Evolutionary conservation across 495 filamentous ascomycete species (phyloP).

Genomic region (Penicillium cosmopolitanum): DNA sequence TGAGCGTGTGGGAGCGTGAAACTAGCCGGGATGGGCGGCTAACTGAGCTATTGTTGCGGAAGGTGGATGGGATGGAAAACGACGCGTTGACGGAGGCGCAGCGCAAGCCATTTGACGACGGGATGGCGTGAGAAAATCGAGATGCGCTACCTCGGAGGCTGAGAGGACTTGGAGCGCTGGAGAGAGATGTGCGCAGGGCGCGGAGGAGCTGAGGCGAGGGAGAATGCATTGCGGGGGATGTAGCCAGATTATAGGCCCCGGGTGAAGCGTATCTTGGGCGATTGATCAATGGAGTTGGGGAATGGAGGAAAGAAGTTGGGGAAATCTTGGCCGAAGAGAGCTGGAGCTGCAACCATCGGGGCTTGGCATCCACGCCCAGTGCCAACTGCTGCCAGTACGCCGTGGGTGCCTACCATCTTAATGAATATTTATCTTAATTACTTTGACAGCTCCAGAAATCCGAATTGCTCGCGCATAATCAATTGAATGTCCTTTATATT

Average conservation of each 20-base stretch:
- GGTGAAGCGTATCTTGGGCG: not conserved
- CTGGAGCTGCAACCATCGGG: not conserved
- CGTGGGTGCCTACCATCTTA: not conserved
- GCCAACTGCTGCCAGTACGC: no score
- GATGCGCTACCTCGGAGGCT: slow-evolving; percentile 21
- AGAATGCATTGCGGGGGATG: slow-evolving; percentile 34
- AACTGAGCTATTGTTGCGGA: slow-evolving; percentile 35
- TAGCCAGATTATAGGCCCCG: not conserved
- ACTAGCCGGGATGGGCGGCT: slow-evolving; percentile 41
- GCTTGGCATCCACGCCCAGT: not conserved
- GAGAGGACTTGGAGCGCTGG: slow-evolving; percentile 12
- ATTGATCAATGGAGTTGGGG: slow-evolving; percentile 8
- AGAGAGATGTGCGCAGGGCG: slow-evolving; percentile 44
- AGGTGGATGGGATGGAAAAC: slow-evolving; percentile 12
- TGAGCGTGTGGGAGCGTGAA: slow-evolving; percentile 43
- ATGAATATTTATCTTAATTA: not conserved
- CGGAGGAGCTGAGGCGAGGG: slow-evolving; percentile 51
- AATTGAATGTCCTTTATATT: slow-evolving; percentile 21
- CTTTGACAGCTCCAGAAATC: not conserved
- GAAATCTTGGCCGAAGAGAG: not conserved
- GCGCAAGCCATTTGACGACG: slow-evolving; percentile 16
- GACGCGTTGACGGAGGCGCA: slow-evolving; percentile 13
- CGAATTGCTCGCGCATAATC: slow-evolving; percentile 5
- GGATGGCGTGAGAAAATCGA: slow-evolving; percentile 14
- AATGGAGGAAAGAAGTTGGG: not conserved